These are phyloP conservation scores for Microsporum audouinii DNA, from an alignment of 2,329 filamentous ascomycete genomes.

Conservation along the genomic window DNA sequence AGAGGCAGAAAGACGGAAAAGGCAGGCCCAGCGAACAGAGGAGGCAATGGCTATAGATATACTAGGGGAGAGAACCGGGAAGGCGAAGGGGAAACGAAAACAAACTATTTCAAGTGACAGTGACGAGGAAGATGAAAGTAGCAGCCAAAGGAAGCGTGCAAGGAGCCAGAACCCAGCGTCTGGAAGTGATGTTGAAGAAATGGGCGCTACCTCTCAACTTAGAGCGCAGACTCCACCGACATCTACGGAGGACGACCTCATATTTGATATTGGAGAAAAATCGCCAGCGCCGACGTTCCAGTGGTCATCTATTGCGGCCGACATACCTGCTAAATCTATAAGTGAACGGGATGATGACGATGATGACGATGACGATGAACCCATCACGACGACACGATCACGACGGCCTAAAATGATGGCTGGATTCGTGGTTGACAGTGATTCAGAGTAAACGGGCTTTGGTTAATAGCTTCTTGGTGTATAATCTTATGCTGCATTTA, in stretches of 20 bases:
- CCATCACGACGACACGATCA: constrained; percentile 19
- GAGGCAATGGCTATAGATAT: constrained; percentile 34
- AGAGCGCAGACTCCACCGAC: constrained; percentile 17
- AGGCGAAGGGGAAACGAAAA: constrained; percentile 8
- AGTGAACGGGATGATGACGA: not conserved
- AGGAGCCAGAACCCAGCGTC: not conserved
- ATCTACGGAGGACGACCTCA: constrained; percentile 24
- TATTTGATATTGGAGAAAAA: constrained; percentile 20
- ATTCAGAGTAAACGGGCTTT: constrained; percentile 27
- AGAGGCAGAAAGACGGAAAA: constrained; percentile 56
- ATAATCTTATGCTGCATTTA: not conserved
- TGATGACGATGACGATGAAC: constrained; percentile 23
- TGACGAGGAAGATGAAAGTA: constrained; percentile 6
- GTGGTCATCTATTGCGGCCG: not conserved
- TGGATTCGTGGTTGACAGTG: constrained; percentile 35
- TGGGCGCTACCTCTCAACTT: constrained; percentile 7
- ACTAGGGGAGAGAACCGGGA: constrained; percentile 14
- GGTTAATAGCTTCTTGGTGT: not conserved
- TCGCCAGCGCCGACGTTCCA: constrained; percentile 4
- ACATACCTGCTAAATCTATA: not conserved
- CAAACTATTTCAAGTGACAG: constrained; percentile 3
- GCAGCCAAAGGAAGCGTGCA: not conserved
- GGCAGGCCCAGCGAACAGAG: constrained; percentile 40
- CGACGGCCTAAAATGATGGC: constrained; percentile 26
- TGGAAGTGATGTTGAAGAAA: constrained; percentile 7